These are phyloP conservation scores for Solanum sparsipilum DNA, from an alignment of 257 asterid genomes.

Conservation along the genomic window DNA sequence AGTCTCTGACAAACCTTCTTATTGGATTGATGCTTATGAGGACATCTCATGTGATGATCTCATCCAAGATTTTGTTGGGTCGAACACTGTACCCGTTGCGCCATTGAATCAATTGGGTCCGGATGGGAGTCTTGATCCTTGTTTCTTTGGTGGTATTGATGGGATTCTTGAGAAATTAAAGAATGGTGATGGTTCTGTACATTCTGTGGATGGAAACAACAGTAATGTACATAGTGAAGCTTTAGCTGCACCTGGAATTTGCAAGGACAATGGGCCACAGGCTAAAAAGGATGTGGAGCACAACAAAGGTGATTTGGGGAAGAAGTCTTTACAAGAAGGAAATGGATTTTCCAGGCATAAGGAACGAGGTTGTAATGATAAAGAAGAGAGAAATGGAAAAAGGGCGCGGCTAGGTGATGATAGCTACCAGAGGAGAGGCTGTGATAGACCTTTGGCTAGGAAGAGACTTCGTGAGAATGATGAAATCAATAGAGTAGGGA, in stretches of 20 bases:
- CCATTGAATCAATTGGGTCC: conserved; percentile 3
- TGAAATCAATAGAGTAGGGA: conserved; percentile 41
- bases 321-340: background rate
- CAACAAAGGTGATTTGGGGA: background rate
- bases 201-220: conserved; percentile 2
- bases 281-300: background rate
- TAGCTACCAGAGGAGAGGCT: conserved; percentile 36
- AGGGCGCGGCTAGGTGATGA: conserved; percentile 33
- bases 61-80: conserved; percentile 28
- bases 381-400: conserved; percentile 30
- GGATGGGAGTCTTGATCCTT: conserved; percentile 32
- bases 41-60: conserved; percentile 62
- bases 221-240: conserved; percentile 5
- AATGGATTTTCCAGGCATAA: background rate
- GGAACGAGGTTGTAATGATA: conserved; percentile 10
- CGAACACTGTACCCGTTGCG: conserved; percentile 7
- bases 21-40: conserved; percentile 91
- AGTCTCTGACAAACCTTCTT: conserved; percentile 41
- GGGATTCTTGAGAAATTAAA: conserved; percentile 54
- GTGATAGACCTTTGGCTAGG: conserved; percentile 40
- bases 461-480: conserved; percentile 54
- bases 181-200: conserved; percentile 31
- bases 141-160: conserved; percentile 67
- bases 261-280: background rate
- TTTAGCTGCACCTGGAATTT: conserved; percentile 1